Evolutionary conservation across 768 basidiomycete species (phyloP).

Genomic region (Podaxis sp.): DNA sequence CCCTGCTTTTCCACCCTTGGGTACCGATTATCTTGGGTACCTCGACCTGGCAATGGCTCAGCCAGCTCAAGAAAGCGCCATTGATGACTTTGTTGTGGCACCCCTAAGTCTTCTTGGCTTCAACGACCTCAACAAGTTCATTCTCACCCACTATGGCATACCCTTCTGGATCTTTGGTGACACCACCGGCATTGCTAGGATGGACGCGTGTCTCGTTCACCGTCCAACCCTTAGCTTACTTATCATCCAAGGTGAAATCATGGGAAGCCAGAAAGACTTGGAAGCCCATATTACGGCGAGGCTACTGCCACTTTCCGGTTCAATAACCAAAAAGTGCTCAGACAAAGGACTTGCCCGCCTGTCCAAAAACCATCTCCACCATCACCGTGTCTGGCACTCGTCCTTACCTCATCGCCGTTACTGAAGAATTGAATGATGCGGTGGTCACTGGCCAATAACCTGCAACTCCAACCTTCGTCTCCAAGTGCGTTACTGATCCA

Average conservation of each 20-base stretch:
- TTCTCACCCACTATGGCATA: too few relatives aligned
- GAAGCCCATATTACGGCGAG: conserved; percentile 26
- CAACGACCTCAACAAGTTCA: too few relatives aligned
- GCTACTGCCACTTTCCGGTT: conserved; percentile 31
- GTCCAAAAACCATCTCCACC: conserved; percentile 27
- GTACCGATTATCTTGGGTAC: too few relatives aligned
- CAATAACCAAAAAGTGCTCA: conserved; percentile 25
- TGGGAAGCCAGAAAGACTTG: conserved; percentile 14
- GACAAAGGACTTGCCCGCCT: conserved; percentile 18
- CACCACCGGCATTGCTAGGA: neutral
- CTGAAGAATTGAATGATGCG: conserved; percentile 26
- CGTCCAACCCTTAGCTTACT: neutral
- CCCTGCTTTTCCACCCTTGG: too few relatives aligned
- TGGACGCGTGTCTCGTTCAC: neutral
- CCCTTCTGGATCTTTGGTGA: too few relatives aligned
- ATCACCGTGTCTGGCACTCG: conserved; percentile 33
- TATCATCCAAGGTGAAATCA: neutral
- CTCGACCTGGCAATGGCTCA: too few relatives aligned
- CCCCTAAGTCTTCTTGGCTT: too few relatives aligned
- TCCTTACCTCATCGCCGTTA: conserved; percentile 35
- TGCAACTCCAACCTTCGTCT: neutral
- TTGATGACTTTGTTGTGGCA: too few relatives aligned
- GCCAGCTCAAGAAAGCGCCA: too few relatives aligned
- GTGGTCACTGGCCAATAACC: conserved; percentile 7
- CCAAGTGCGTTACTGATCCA: neutral